Base-by-base conservation (phyloP, 768 basidiomycete genomes). In the Serendipita sp. region DNA sequence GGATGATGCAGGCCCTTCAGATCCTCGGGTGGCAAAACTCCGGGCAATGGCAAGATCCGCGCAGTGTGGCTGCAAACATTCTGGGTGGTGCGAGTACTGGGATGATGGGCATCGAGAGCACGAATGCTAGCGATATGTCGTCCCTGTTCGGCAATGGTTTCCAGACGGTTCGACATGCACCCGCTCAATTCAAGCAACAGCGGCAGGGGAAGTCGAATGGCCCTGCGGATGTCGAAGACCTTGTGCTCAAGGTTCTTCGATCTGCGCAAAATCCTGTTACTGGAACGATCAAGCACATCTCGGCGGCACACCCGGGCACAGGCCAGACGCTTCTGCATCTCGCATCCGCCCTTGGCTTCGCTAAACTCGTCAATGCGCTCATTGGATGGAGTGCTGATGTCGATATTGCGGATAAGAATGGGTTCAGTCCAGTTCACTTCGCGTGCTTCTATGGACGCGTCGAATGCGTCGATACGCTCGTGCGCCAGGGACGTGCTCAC, bases 1-100 rank as follows among this genome's bases (percentile, higher is more conserved):
- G 90, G 66, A 94, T 97, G 90, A 94, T 95, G 71, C 81, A 96
- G 61, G 93, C 93, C 60, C 77, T 97, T 2, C 92, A 95, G 70
- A 91, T 95, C 14, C 92, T 97, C 17, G 94, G 94, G 0, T 75
- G 96, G 66, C 93, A 95, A 76, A 94, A 96, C 90, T 95, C 92
- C 0, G 93, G 93, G 53, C 88, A 92, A 69, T 84, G 95, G 30
- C 91, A 94, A 68, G 90, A 93, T 61, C 92, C 93, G 2, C 86
- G 89, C 72, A 88, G 91, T 63, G 88, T 96, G 41, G 93, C 93
- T 14, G 84, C 93, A 81, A 81, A 92, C 31, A 96, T 96, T 66
- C 89, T 96, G 31, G 86, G 88, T 42, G 85, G 78, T 62, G 9
- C n/a, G 42, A 30, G 48, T 63, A 28, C 51, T 64, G 74, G 74